phyloP scores from a whole-genome alignment of 257 asterid species.

The Apocynum venetum region DNA sequence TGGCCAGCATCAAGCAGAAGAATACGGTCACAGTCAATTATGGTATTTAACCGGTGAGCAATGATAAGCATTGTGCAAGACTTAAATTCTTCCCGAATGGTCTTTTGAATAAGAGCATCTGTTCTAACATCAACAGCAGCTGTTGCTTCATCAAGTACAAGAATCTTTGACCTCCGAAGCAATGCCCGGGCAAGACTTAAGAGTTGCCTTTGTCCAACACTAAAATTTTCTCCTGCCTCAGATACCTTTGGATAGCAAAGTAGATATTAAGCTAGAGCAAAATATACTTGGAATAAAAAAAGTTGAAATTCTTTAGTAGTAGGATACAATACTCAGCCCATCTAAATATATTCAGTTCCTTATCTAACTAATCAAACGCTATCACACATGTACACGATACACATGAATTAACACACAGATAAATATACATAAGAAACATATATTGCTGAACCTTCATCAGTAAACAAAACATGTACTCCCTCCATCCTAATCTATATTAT shows the following conservation, averaged over 20 bases:
- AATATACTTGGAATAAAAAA: not conserved
- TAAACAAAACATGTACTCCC: too few relatives aligned
- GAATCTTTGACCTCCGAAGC: conserved; percentile 73
- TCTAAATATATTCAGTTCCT: not conserved
- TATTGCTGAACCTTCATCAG: too few relatives aligned
- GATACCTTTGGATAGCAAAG: conserved; percentile 41
- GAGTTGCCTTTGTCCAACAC: conserved; percentile 86
- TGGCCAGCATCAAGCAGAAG: conserved; percentile 68
- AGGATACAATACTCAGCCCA: not conserved
- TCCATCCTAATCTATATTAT: not conserved
- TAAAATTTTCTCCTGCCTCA: conserved; percentile 85
- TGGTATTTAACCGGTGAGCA: conserved; percentile 81
- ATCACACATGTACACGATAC: not conserved
- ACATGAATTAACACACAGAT: not conserved
- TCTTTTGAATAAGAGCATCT: conserved; percentile 78
- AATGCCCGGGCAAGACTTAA: conserved; percentile 79
- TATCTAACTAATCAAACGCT: too few relatives aligned
- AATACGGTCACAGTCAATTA: conserved; percentile 63
- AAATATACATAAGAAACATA: too few relatives aligned
- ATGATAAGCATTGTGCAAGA: conserved; percentile 81
- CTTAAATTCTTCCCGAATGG: conserved; percentile 71
- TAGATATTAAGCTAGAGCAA: not conserved
- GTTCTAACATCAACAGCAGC: conserved; percentile 87
- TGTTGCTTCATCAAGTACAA: conserved; percentile 88
- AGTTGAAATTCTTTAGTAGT: not conserved